Evolutionary conservation across 2,329 filamentous ascomycete genomes (phyloP).

Genomic region (Pseudophaeomoniella oleicola): DNA sequence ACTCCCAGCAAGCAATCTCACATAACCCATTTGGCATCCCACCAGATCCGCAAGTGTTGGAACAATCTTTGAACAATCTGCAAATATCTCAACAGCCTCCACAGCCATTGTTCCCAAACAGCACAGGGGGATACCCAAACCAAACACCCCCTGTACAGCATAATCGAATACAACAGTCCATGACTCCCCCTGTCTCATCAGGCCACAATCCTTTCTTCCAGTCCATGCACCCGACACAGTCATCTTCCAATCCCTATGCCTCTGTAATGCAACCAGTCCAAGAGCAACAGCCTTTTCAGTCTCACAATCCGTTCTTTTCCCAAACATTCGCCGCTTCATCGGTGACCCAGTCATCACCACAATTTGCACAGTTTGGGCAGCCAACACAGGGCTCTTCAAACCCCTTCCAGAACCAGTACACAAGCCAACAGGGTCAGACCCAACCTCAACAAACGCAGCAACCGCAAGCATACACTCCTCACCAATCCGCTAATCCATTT

Average conservation of each 20-base stretch:
- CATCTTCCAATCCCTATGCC: constrained; percentile 10
- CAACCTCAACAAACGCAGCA: constrained; percentile 8
- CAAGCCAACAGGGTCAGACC: background rate
- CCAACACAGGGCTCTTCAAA: background rate
- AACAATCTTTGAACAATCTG: constrained; percentile 62
- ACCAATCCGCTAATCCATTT: constrained; percentile 10
- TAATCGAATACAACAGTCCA: constrained; percentile 25
- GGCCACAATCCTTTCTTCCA: constrained; percentile 30
- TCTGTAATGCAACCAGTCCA: constrained; percentile 8
- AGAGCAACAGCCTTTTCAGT: constrained; percentile 2
- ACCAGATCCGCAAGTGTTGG: constrained; percentile 29
- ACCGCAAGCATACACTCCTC: constrained; percentile 5
- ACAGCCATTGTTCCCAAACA: constrained; percentile 53
- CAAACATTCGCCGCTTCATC: background rate
- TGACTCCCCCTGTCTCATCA: constrained; percentile 22
- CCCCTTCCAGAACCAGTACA: background rate
- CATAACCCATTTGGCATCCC: constrained; percentile 56
- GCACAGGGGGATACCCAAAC: constrained; percentile 48
- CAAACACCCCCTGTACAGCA: constrained; percentile 21
- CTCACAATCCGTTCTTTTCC: constrained; percentile 10
- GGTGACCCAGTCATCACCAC: constrained; percentile 3
- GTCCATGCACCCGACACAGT: constrained; percentile 8
- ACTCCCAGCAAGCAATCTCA: constrained; percentile 19
- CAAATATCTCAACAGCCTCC: constrained; percentile 46
- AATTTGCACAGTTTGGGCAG: constrained; percentile 5